A percentile compares a stretch with the other conserved stretches of the same genome.
Conservation (phyloP, 169 alveolate genomes). For the Haemoproteus tartakovskyi region DNA sequence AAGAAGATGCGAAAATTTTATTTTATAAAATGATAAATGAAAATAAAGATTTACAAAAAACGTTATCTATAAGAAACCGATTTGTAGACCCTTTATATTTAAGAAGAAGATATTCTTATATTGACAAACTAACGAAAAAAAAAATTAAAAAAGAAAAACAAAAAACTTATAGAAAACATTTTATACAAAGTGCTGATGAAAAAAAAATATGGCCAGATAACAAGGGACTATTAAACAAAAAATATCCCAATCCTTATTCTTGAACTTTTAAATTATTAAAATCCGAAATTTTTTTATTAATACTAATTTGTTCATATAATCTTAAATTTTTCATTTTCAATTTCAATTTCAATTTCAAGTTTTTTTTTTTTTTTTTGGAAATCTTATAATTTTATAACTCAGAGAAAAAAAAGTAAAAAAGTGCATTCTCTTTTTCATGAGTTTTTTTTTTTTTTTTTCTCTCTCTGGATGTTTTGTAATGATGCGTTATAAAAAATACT, state of each 20-base stretch:
- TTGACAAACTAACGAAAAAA: constrained; percentile 75
- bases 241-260: constrained; percentile 72
- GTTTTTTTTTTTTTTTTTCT: no score
- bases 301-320: no score
- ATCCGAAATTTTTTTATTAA: no score
- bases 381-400: no score
- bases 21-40: constrained; percentile 32
- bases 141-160: constrained; percentile 72
- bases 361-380: no score
- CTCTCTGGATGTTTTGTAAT: no score
- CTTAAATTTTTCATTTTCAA: no score
- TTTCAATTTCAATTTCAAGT: no score
- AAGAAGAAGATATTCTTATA: constrained; percentile 74
- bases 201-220: constrained; percentile 80
- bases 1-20: constrained; percentile 24
- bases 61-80: constrained; percentile 68
- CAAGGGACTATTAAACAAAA: constrained; percentile 75
- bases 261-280: no score
- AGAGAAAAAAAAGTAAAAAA: no score
- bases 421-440: no score
- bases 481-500: no score
- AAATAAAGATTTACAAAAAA: constrained; percentile 32
- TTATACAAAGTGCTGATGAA: constrained; percentile 76
- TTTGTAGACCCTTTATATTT: constrained; percentile 76
- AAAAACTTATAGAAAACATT: constrained; percentile 75